Percentiles rank a stretch among this genome's conserved stretches.
Evolutionary conservation across 2,329 filamentous ascomycete species (phyloP).

Genomic region (Ceratocystis alfenasii): DNA sequence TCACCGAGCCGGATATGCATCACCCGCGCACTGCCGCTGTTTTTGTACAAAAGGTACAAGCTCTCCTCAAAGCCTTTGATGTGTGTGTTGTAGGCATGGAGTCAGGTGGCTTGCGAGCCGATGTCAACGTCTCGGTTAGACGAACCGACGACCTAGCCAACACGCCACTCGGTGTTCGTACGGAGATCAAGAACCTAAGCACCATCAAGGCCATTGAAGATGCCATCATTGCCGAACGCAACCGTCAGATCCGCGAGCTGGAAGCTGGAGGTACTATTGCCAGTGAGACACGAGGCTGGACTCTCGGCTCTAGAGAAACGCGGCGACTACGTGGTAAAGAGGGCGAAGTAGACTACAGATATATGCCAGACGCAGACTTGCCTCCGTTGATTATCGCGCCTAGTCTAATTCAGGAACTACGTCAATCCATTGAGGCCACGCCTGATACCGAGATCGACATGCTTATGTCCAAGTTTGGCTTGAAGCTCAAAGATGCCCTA

Average conservation of each 20-base stretch:
- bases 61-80: constrained; percentile 64
- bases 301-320: constrained; percentile 71
- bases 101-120: constrained; percentile 74
- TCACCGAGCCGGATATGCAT: constrained; percentile 80
- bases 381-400: constrained; percentile 62
- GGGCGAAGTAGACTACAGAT: constrained; percentile 92
- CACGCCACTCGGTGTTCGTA: constrained; percentile 60
- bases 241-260: constrained; percentile 72
- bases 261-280: constrained; percentile 61
- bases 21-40: constrained; percentile 78
- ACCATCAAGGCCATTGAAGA: constrained; percentile 93
- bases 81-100: constrained; percentile 91
- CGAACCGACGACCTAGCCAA: constrained; percentile 33
- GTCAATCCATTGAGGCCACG: constrained; percentile 50
- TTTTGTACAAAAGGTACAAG: constrained; percentile 78
- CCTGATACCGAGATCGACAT: constrained; percentile 59
- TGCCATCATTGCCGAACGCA: constrained; percentile 79
- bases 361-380: constrained; percentile 95
- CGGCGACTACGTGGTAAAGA: constrained; percentile 78
- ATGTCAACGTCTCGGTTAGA: constrained; percentile 88
- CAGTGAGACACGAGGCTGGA: constrained; percentile 90
- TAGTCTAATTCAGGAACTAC: constrained; percentile 55
- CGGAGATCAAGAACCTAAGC: constrained; percentile 94
- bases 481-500: constrained; percentile 72
- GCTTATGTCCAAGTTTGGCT: constrained; percentile 50